Conservation (phyloP, 192 early-diverging fungal species). For the Entomortierella parvispora region DNA sequence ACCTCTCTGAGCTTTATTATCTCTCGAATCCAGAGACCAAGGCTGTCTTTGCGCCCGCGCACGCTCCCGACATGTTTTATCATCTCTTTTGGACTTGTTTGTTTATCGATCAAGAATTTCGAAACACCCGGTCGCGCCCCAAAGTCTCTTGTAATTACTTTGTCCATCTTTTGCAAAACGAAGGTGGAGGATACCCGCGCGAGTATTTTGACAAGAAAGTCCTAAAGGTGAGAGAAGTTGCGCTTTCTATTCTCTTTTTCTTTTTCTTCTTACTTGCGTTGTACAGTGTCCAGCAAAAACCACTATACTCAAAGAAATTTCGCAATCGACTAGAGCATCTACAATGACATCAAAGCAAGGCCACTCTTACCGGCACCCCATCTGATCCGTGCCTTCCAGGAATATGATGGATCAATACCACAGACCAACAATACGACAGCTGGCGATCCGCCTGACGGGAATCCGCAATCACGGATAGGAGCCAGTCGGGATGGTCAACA, state of each 20-base stretch:
- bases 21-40: conserved; percentile 48
- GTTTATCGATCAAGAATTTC: conserved; percentile 51
- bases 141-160: conserved; percentile 50
- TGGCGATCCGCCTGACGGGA: neutral
- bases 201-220: conserved; percentile 45
- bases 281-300: no score
- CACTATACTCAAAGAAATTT: no score
- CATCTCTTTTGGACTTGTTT: conserved; percentile 49
- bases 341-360: conserved; percentile 35
- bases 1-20: conserved; percentile 43
- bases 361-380: conserved; percentile 45
- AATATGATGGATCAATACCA: neutral
- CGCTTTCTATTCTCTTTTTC: neutral
- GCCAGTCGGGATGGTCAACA: neutral
- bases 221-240: conserved; percentile 20
- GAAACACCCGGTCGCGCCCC: conserved; percentile 26
- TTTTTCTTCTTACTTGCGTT: neutral
- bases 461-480: neutral
- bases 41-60: conserved; percentile 23
- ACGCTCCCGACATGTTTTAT: conserved; percentile 29
- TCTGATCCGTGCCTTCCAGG: conserved; percentile 19
- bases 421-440: neutral
- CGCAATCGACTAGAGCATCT: conserved; percentile 23
- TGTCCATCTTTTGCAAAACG: conserved; percentile 28
- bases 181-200: conserved; percentile 38